Base-by-base conservation (phyloP, 306 rosid genomes). In the Vicia faba region DNA sequence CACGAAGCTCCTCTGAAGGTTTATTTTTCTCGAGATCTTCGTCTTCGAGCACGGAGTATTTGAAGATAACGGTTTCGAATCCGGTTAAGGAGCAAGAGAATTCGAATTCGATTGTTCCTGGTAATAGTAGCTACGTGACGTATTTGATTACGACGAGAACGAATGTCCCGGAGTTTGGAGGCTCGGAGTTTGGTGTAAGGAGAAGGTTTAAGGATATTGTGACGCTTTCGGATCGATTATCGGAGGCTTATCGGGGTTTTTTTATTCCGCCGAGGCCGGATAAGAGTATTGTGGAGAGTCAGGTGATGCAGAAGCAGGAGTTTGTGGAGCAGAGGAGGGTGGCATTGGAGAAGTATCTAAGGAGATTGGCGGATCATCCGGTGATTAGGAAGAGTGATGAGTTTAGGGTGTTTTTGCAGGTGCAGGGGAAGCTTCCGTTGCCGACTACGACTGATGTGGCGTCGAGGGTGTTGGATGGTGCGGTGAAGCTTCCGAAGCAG, bases 221-320 rank as follows among this genome's bases (percentile, higher is more conserved):
- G 18, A 93, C 95, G 11, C 81, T 93, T 5, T 72, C 97, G 0
- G 99, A 93, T 59, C 86, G 99, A 64, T 68, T 90, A 69, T 81
- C 92, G 5, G 99, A 93, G 86, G 77, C 97, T 10, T 90, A 85
- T 68, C 73, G 99, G 49, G 99, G 99, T 15, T 82, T 83, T 46
- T 89, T 93, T n/a, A 85, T 93, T 40, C 98, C 98, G 38, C 89
- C 95, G 26, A 75, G 98, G 80, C 99, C 99, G 46, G 97, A 93
- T 61, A 93, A 93, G 87, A 90, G 82, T 70, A 86, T 88, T 28
- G 96, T 93, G 70, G 99, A 93, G 87, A 91, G 97, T 69, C 99
- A 93, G 81, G 96, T 93, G 69, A 93, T 93, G 99, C 99, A 93
- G 75, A 93, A 90, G 72, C 97, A 93, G 71, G 99, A 93, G 68